phyloP scores from a whole-genome alignment of 2,329 filamentous ascomycete species.

The Leptodontidium sp. region DNA sequence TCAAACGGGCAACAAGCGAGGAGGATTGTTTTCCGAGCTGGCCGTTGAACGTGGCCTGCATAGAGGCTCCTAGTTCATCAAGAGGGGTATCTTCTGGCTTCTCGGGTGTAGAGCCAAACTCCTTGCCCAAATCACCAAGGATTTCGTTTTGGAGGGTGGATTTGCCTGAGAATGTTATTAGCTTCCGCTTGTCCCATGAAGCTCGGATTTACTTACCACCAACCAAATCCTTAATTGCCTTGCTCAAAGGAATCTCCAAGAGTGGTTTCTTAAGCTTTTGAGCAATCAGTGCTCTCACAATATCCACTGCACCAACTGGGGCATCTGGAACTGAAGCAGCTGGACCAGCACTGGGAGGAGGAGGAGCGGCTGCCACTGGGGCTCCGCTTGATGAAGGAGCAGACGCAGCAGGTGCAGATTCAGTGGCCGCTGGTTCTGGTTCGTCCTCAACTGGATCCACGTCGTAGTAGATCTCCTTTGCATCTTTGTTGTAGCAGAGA shows the following conservation, averaged over 20 bases:
- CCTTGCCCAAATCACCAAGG: constrained; percentile 94
- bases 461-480: constrained; percentile 99
- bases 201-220: constrained; percentile 71
- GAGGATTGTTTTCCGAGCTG: constrained; percentile 97
- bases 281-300: constrained; percentile 87
- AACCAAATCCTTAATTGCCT: constrained; percentile 98
- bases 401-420: constrained; percentile 51
- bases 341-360: constrained; percentile 80
- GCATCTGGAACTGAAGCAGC: constrained; percentile 86
- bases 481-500: constrained; percentile 99
- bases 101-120: constrained; percentile 97
- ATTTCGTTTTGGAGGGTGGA: constrained; percentile 99
- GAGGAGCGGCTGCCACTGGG: constrained; percentile 58
- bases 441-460: constrained; percentile 96
- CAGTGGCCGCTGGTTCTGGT: constrained; percentile 65
- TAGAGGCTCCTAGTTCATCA: constrained; percentile 91
- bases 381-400: constrained; percentile 61
- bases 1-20: constrained; percentile 90
- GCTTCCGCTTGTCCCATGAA: constrained; percentile 4
- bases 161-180: constrained; percentile 70
- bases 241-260: constrained; percentile 87
- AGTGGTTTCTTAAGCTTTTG: constrained; percentile 98
- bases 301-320: constrained; percentile 87
- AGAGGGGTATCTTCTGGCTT: constrained; percentile 98
- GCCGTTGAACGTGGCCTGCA: constrained; percentile 99